Conservation (phyloP, 2,329 filamentous ascomycete species). For the Lachnellula occidentalis region DNA sequence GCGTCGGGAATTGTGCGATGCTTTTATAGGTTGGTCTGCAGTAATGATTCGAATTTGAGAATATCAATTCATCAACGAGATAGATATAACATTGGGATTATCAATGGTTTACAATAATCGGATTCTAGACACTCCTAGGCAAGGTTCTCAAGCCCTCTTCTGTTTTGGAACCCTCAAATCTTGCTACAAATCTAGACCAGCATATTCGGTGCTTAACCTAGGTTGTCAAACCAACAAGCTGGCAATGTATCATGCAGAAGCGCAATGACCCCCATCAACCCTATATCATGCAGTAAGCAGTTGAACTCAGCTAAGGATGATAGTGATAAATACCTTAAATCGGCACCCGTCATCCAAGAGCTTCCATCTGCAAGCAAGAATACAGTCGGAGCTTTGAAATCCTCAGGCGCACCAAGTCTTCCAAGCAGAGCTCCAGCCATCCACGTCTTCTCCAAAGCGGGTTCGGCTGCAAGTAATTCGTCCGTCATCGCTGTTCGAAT, state of each 20-base stretch:
- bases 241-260: conserved; percentile 33
- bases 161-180: too few species aligned
- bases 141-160: too few species aligned
- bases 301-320: too few species aligned
- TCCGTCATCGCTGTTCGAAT: conserved; percentile 45
- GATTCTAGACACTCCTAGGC: too few species aligned
- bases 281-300: background rate
- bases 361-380: conserved; percentile 48
- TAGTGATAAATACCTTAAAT: conserved; percentile 28
- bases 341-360: conserved; percentile 38
- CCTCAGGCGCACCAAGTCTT: conserved; percentile 57
- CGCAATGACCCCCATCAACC: conserved; percentile 45
- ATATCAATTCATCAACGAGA: too few species aligned
- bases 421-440: conserved; percentile 76
- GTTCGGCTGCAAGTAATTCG: conserved; percentile 35
- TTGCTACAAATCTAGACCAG: too few species aligned
- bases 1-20: too few species aligned
- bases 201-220: too few species aligned
- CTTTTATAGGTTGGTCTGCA: too few species aligned
- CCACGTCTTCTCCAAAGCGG: conserved; percentile 52
- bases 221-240: conserved; percentile 26
- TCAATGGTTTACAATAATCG: too few species aligned
- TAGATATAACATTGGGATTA: too few species aligned
- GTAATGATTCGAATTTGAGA: too few species aligned
- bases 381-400: conserved; percentile 64